Base-by-base conservation (phyloP, 441 rosid species). In the Breynia disticha region DNA sequence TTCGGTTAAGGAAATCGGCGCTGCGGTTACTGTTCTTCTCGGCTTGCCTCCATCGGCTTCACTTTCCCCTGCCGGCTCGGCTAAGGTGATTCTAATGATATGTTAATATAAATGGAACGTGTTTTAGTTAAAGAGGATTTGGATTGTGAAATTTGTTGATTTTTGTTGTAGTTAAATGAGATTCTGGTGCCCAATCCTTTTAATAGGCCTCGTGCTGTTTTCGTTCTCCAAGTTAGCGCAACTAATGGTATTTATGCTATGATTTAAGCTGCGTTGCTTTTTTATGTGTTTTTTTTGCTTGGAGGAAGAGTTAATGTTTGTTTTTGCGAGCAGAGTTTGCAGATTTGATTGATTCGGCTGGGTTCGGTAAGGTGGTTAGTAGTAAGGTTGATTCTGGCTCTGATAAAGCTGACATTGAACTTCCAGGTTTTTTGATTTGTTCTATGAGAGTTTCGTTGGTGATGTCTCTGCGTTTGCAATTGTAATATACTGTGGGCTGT, bases 131-230 rank as follows among this genome's bases (percentile, higher is more conserved):
- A 12, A 16, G 24, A 63, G 11, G 39, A 11, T 21, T 51, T 51
- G 15, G 9, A 45, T 47, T 44, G 32, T 5, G 19, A 19, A 54
- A 39, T 37, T 19, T 56, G 17, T 20, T 50, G 0, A 37, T 13
- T 51, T 39, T 3, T 54, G 3, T 66, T 57, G 61, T 78, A 91
- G 98, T 67, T 91, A 71, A 86, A 91, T 77, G 80, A 69, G 71
- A 70, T 91, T 76, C 91, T 91, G 19, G 57, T 54, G 60, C 94
- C 97, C 19, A 81, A 79, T 76, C 95, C 97, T 37, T 91, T 91
- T 55, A 68, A 86, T 67, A 78, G 91, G 64, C 98, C 98, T 37
- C 87, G 68, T 21, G 74, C 90, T 72, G 91, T 87, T 66, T 81
- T 86, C 54, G 72, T 81, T 66, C 67, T 91, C 58, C 95, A 88